Conservation (phyloP, 345 rosid species). For the Populus euphratica region DNA sequence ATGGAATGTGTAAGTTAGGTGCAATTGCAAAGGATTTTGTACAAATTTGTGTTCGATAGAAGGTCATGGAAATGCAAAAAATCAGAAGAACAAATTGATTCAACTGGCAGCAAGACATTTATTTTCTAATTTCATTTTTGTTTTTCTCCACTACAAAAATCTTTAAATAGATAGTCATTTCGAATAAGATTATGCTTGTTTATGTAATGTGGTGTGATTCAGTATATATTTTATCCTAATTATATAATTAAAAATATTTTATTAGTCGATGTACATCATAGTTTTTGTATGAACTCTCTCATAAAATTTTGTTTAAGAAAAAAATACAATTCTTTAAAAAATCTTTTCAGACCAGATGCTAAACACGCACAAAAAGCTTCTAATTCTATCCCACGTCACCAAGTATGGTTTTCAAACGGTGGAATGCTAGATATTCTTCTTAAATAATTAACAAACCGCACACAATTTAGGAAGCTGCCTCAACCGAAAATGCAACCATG, state of each 20-base stretch:
- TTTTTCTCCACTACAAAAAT: background rate
- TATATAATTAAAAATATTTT: too few relatives aligned
- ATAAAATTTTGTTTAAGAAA: too few relatives aligned
- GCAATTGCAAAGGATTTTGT: background rate
- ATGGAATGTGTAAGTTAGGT: background rate
- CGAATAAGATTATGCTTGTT: background rate
- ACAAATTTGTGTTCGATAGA: background rate
- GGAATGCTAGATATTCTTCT: background rate
- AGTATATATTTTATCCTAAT: too few relatives aligned
- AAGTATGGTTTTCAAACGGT: background rate
- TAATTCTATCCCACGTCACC: background rate
- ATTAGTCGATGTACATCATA: too few relatives aligned
- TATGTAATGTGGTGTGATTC: too few relatives aligned
- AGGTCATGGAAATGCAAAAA: background rate
- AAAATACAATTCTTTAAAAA: too few relatives aligned
- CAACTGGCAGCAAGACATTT: background rate
- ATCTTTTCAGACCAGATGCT: too few relatives aligned
- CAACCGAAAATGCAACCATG: background rate
- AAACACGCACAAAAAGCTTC: background rate
- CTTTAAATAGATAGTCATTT: background rate
- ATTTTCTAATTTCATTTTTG: background rate
- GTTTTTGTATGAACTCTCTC: too few relatives aligned
- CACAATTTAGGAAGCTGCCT: background rate
- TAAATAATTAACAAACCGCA: background rate
- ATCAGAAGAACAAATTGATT: background rate